Evolutionary conservation across 257 asterid genomes (phyloP).

Genomic region (Solanum arcanum): DNA sequence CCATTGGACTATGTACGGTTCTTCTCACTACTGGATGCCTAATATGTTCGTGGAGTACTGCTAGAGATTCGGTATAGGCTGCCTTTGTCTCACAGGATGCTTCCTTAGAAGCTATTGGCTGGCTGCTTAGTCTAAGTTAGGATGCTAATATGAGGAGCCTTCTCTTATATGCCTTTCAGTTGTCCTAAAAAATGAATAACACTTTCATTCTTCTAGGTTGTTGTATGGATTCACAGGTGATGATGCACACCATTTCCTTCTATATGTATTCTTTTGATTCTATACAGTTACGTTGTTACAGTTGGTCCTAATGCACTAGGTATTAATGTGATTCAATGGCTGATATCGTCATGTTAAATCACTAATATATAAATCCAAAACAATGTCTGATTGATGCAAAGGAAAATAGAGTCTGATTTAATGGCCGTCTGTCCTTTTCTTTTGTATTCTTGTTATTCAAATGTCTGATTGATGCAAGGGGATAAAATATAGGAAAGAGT

Average conservation of each 20-base stretch:
- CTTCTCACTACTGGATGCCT: not conserved
- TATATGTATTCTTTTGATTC: not conserved
- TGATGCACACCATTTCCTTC: not conserved
- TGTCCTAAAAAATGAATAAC: not conserved
- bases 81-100: not conserved
- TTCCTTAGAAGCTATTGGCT: not conserved
- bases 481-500: not conserved
- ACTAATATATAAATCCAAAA: not conserved
- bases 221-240: not conserved
- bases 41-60: not conserved
- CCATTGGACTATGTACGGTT: not conserved
- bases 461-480: not conserved
- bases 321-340: not conserved
- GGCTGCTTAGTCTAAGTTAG: not conserved
- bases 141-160: not conserved
- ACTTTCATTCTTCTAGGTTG: not conserved
- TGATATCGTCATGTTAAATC: not conserved
- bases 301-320: not conserved
- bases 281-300: not conserved
- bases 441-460: not conserved
- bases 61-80: not conserved
- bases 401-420: not conserved
- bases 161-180: not conserved
- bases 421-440: not conserved
- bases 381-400: not conserved